These are phyloP conservation scores for Aschersonia sp. DNA, from an alignment of 2,329 filamentous ascomycete species.

Conservation along the genomic window DNA sequence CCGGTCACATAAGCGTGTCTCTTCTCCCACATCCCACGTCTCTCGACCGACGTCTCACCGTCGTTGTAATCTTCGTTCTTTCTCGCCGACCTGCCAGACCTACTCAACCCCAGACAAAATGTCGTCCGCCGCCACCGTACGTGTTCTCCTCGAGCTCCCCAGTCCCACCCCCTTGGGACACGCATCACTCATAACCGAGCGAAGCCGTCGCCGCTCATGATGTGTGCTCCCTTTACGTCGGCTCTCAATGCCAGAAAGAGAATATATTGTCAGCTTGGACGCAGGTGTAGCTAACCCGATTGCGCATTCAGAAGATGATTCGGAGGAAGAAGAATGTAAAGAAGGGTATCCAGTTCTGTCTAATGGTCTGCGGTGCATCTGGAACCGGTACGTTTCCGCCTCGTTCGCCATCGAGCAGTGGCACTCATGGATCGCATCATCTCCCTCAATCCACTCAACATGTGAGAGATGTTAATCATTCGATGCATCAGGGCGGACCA, in stretches of 20 bases:
- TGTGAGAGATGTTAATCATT: not conserved
- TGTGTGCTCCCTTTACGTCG: not conserved
- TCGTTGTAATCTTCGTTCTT: not conserved
- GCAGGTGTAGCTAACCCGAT: slow-evolving; percentile 5
- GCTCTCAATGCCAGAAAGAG: too few relatives aligned
- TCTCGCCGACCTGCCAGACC: not conserved
- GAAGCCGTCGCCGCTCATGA: not conserved
- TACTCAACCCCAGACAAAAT: slow-evolving; percentile 6
- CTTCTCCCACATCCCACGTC: too few relatives aligned
- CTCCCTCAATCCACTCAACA: not conserved
- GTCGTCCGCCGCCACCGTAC: slow-evolving; percentile 11
- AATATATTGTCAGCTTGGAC: not conserved
- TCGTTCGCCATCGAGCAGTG: not conserved
- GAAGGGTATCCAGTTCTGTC: slow-evolving; percentile 99
- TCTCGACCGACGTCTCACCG: not conserved
- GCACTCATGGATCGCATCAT: not conserved
- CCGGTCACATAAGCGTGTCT: too few relatives aligned
- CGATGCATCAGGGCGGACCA: slow-evolving; percentile 61
- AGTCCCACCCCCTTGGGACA: not conserved
- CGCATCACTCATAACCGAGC: not conserved
- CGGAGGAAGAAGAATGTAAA: slow-evolving; percentile 99
- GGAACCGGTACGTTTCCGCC: slow-evolving; percentile 64
- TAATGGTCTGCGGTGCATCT: slow-evolving; percentile 99
- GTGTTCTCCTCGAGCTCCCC: slow-evolving; percentile 3
- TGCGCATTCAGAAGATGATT: slow-evolving; percentile 63